Evolutionary conservation across 1,139 yeast species (phyloP).

Genomic region (Candida labiduridarum): DNA sequence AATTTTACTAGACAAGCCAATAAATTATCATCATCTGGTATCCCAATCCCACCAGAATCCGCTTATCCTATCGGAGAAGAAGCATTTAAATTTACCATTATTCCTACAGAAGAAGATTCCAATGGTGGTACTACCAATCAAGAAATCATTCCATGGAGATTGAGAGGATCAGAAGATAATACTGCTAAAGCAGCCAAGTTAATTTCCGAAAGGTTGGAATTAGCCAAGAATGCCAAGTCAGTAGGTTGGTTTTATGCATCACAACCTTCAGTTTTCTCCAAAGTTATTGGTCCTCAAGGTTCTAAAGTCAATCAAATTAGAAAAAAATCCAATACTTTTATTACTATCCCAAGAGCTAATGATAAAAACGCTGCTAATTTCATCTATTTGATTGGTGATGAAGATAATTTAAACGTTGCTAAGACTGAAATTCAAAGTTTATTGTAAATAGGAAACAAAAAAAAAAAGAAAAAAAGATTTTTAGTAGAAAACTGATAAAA

Average conservation of each 20-base stretch:
- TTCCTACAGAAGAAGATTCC: constrained; percentile 25
- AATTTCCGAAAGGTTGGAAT: constrained; percentile 34
- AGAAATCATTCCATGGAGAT: constrained; percentile 63
- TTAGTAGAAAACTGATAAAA: no score
- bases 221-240: constrained; percentile 34
- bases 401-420: constrained; percentile 32
- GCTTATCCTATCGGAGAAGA: constrained; percentile 49
- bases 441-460: constrained; percentile 8
- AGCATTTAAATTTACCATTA: constrained; percentile 32
- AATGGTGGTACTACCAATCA: constrained; percentile 22
- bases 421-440: constrained; percentile 26
- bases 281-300: constrained; percentile 80
- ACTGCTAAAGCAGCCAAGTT: constrained; percentile 42
- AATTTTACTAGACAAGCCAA: constrained; percentile 51
- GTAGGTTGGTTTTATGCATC: constrained; percentile 43
- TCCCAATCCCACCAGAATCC: constrained; percentile 53
- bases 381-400: constrained; percentile 37
- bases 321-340: constrained; percentile 56
- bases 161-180: constrained; percentile 50
- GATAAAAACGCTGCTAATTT: constrained; percentile 37
- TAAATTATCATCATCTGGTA: constrained; percentile 42
- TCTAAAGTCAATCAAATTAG: constrained; percentile 66
- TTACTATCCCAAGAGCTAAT: constrained; percentile 63
- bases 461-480: neutral
- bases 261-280: constrained; percentile 46